Base-by-base conservation (phyloP, 768 basidiomycete genomes). In the Rhodotorula graminis region DNA sequence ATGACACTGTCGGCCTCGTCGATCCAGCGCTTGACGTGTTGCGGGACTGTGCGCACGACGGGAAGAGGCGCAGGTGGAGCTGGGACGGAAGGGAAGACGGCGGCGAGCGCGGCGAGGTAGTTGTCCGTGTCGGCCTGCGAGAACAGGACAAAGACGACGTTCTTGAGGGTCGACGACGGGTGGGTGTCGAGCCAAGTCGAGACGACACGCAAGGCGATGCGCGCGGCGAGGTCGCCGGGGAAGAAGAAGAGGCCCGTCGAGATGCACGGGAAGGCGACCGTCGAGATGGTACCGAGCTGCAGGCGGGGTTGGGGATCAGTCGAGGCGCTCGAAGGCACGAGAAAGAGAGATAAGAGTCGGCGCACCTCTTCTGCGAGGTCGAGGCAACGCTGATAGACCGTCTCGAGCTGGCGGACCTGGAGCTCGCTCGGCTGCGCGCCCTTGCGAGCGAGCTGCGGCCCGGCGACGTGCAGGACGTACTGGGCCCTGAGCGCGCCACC, bases 131-230 rank as follows among this genome's bases (percentile, higher is more conserved):
- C 69, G 19, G 40, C 11, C 18, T 55, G 29, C 25, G 62, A 50
- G 57, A 64, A 70, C 50, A 70, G 69, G 56, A 52, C 62, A 42
- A 70, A 70, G 46, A 70, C n/a, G 47, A 59, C 58, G 53, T 52
- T 33, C 27, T 42, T 27, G 27, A 59, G 10, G 27, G 56, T 25
- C 0, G 69, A 50, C 6, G 33, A 27, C 18, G 67, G 66, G 18
- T 60, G 72, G 4, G 46, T 25, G 37, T 19, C n/a, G 65, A 61
- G 61, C 67, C 67, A 68, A 19, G 27, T 12, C 31, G 29, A n/a
- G 29, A 53, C 29, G 19, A 53, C n/a, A 14, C 29, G 16, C 15
- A 68, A 40, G 16, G 61, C 67, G 52, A 62, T 56, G 5, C 16
- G 40, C 5, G 67, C 59, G 16, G 67, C 67, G 7, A 19, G 52